Percentiles rank a stretch among this genome's conserved stretches.
These are phyloP conservation scores for Yarrowia alimentaria DNA, from an alignment of 805 yeast species.

Conservation along the genomic window DNA sequence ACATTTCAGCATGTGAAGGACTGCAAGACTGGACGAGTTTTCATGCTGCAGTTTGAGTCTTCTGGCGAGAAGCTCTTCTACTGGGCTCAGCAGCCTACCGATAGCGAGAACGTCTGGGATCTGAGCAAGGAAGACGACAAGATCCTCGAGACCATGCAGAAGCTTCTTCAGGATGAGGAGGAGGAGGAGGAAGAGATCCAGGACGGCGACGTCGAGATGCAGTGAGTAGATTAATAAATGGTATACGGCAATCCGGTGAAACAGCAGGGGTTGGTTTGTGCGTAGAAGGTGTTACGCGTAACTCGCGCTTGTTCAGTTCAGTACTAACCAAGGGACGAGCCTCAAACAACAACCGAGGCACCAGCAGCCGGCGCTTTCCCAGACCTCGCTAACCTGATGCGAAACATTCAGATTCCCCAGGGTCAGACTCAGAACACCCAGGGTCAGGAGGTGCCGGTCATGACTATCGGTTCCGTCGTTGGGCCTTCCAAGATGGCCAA, in stretches of 20 bases:
- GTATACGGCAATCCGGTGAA: constrained; percentile 4
- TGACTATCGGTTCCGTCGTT: constrained; percentile 42
- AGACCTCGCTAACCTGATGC: constrained; percentile 11
- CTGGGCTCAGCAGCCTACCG: constrained; percentile 76
- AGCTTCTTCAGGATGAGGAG: constrained; percentile 37
- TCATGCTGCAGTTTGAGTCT: constrained; percentile 59
- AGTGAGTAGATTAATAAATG: constrained; percentile 28
- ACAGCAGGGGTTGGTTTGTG: no score
- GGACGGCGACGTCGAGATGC: constrained; percentile 34
- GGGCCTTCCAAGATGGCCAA: constrained; percentile 39
- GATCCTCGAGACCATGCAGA: constrained; percentile 50
- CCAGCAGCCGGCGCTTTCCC: constrained; percentile 1
- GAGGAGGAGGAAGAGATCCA: constrained; percentile 40
- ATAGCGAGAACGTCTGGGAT: constrained; percentile 55
- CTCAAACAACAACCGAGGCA: background rate
- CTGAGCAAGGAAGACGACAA: constrained; percentile 59
- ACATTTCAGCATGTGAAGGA: constrained; percentile 67
- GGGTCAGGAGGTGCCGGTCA: constrained; percentile 36
- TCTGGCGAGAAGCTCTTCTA: constrained; percentile 56
- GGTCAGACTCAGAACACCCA: constrained; percentile 2
- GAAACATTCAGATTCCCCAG: constrained; percentile 22
- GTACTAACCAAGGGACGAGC: constrained; percentile 11
- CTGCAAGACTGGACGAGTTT: constrained; percentile 76
- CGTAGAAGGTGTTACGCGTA: no score
- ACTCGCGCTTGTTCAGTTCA: background rate